A percentile compares a stretch with the other conserved stretches of the same genome.
phyloP scores from a whole-genome alignment of 1,284 basidiomycete genomes.

The Pascua sp. region DNA sequence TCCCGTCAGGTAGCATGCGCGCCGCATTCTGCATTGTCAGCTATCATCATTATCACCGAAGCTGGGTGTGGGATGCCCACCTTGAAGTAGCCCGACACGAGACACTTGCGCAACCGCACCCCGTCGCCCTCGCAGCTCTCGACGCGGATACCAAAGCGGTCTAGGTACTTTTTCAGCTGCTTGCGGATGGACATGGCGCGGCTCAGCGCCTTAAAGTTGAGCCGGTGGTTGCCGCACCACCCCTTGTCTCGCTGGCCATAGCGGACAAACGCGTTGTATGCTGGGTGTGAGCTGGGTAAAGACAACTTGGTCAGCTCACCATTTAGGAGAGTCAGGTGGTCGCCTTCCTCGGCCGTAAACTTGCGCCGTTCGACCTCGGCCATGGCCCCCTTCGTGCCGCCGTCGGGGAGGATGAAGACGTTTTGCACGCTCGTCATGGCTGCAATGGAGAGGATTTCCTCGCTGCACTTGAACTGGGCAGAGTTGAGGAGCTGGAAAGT shows the following conservation, averaged over 20 bases:
- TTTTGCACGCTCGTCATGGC: constrained; percentile 92
- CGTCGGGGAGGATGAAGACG: constrained; percentile 76
- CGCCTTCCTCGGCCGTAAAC: constrained; percentile 96
- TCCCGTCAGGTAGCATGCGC: constrained; percentile 80
- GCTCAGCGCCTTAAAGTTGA: constrained; percentile 89
- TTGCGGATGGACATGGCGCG: constrained; percentile 85
- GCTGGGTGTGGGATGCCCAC: constrained; percentile 14
- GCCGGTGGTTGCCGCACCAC: constrained; percentile 88
- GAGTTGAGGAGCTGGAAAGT: constrained; percentile 71
- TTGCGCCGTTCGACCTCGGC: constrained; percentile 87
- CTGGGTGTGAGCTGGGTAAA: constrained; percentile 50
- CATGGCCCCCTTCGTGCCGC: constrained; percentile 71
- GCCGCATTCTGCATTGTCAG: constrained; percentile 64
- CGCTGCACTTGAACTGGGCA: constrained; percentile 75
- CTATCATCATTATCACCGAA: not conserved
- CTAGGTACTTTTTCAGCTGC: constrained; percentile 89
- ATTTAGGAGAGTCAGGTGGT: constrained; percentile 86
- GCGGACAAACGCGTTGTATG: constrained; percentile 84
- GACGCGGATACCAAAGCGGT: constrained; percentile 71
- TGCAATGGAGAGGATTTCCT: constrained; percentile 90
- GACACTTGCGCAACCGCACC: constrained; percentile 71
- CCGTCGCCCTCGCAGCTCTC: constrained; percentile 82
- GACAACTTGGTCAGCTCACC: constrained; percentile 53
- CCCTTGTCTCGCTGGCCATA: constrained; percentile 72
- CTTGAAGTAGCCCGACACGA: constrained; percentile 89